Conservation (phyloP, 305 asterid genomes). For the Andrographis paniculata region DNA sequence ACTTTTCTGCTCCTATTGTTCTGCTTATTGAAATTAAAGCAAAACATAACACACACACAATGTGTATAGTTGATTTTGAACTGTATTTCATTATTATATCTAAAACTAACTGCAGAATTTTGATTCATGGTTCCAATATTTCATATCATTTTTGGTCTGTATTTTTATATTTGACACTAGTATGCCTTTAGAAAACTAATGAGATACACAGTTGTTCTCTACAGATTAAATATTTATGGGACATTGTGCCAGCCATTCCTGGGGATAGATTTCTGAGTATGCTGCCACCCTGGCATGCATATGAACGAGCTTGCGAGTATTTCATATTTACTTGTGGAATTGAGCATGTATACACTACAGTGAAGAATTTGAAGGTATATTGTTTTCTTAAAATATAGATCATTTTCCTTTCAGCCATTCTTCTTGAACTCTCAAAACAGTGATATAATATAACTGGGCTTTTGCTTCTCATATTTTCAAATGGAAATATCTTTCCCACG, state of each 20-base stretch:
- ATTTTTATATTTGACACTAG: background rate
- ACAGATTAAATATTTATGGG: slow-evolving; percentile 65
- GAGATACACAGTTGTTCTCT: slow-evolving; percentile 20
- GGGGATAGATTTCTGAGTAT: slow-evolving; percentile 92
- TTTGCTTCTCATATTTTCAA: slow-evolving; percentile 3
- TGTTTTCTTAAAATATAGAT: slow-evolving; percentile 9
- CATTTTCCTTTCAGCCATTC: background rate
- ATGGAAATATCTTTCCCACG: background rate
- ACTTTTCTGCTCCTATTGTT: background rate
- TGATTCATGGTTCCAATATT: slow-evolving; percentile 1
- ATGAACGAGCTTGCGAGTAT: slow-evolving; percentile 88
- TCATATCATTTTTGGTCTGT: background rate
- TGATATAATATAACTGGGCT: slow-evolving; percentile 6
- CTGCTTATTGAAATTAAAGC: too few relatives aligned
- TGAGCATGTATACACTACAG: slow-evolving; percentile 79
- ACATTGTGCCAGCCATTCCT: slow-evolving; percentile 76
- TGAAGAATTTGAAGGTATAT: slow-evolving; percentile 66
- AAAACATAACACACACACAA: too few relatives aligned
- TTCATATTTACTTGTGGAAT: slow-evolving; percentile 67
- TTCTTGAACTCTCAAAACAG: slow-evolving; percentile 3
- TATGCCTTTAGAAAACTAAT: slow-evolving; percentile 10
- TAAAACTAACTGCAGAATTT: background rate
- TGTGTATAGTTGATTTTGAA: background rate
- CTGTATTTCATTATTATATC: background rate
- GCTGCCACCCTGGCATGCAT: slow-evolving; percentile 99